Base-by-base conservation (phyloP, 2,329 filamentous ascomycete species). In the Fusarium nelsonii region DNA sequence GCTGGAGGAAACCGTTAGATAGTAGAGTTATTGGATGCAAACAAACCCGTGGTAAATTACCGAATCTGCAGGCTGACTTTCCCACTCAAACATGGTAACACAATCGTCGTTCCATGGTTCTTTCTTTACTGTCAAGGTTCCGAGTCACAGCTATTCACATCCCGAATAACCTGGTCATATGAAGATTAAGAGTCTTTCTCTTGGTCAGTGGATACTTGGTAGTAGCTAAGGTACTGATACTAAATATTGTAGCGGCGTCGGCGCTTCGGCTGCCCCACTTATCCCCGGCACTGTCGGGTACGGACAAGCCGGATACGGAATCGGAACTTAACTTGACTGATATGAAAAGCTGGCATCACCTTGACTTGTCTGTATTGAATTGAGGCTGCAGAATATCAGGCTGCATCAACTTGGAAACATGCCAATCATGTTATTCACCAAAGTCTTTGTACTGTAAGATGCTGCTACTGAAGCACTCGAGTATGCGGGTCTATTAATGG, bases 401-500 rank as follows among this genome's bases (percentile, higher is more conserved):
- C 20, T 34, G 10, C n/a, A 34, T 8, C 20, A 16, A 23, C 15
- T 23, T 16, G 15, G 14, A 23, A 20, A 20, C 1, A 41, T 20
- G 6, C 20, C 20, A 20, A n/a, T n/a, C 6, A 26, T 26, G 10
- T 34, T 34, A 7, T 14, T 26, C 6, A n/a, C 12, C 18, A 26
- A 49, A 26, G 5, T 16, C 23, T 26, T 23, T 16, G 15, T 43
- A n/a, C 6, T 8, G n/a, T 1, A 43, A 30, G 16, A 30, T 14
- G 23, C 16, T 39, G 23, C 12, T 30, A 11, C n/a, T 9, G 12
- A 12, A 12, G 9, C 18, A 15, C 4, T 52, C 15, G 12, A 37
- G 34, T n/a, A n/a, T 55, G 63, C 51, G 57, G 63, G 57, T 37
- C 63, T 26, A 28, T 39, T 28, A 34, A 67, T 46, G 54, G 63